A percentile compares a stretch with the other conserved stretches of the same genome.
These are phyloP conservation scores for Gossypium sturtianum DNA, from an alignment of 345 rosid species.

Conservation along the genomic window DNA sequence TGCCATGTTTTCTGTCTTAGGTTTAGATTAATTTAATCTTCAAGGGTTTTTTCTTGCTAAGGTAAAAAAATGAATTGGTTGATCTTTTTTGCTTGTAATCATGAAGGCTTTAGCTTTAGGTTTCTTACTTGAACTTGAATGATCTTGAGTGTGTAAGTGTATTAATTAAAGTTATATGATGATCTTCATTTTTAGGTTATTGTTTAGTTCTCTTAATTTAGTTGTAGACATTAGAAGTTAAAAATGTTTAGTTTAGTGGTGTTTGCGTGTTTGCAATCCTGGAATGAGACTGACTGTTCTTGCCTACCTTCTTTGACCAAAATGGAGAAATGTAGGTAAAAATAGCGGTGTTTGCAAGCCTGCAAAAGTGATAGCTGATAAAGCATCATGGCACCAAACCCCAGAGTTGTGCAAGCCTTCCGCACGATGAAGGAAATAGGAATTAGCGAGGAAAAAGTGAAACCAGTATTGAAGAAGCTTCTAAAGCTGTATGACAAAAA, in stretches of 20 bases:
- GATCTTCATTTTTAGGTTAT: background rate
- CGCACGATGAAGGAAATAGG: constrained; percentile 65
- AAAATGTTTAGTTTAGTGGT: background rate
- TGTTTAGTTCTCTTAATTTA: background rate
- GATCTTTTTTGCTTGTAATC: background rate
- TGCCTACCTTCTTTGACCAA: background rate
- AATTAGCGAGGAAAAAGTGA: constrained; percentile 40
- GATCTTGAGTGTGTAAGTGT: background rate
- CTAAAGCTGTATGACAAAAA: constrained; percentile 62
- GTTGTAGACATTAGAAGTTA: background rate
- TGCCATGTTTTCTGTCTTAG: background rate
- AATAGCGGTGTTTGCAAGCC: background rate
- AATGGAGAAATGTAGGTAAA: background rate
- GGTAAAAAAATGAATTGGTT: background rate
- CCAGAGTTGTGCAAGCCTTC: constrained; percentile 46
- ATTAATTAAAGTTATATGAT: background rate
- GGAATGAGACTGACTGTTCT: background rate
- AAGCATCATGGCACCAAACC: constrained; percentile 47
- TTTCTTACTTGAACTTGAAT: constrained; percentile 7
- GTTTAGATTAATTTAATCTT: background rate
- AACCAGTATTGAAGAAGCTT: constrained; percentile 71
- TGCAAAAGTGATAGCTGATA: background rate
- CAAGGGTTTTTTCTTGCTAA: background rate
- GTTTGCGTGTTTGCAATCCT: background rate
- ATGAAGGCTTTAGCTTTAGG: background rate